Evolutionary conservation across 2,329 filamentous ascomycete genomes (phyloP).

Genomic region (Aaosphaeria pasadenensis): DNA sequence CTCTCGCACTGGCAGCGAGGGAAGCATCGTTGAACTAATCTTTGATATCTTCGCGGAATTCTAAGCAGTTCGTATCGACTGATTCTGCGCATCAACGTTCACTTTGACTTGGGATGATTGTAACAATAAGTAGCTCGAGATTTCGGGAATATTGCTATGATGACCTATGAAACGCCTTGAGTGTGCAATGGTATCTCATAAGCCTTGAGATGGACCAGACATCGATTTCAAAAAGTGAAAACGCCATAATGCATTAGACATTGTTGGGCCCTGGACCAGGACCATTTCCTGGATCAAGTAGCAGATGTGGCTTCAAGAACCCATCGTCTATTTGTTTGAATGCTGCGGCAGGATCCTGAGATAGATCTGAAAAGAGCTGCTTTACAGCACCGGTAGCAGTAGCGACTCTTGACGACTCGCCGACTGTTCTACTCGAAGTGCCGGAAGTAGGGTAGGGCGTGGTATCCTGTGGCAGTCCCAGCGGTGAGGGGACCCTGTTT

Average conservation of each 20-base stretch:
- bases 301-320: slow-evolving; percentile 86
- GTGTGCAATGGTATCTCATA: background rate
- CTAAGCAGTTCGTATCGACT: too few species aligned
- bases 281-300: slow-evolving; percentile 64
- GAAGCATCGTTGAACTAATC: too few species aligned
- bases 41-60: too few species aligned
- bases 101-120: too few species aligned
- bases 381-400: slow-evolving; percentile 74
- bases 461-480: slow-evolving; percentile 11
- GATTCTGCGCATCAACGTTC: too few species aligned
- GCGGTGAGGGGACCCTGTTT: slow-evolving; percentile 31
- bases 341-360: slow-evolving; percentile 84
- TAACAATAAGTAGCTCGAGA: too few species aligned
- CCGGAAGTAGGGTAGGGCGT: slow-evolving; percentile 42
- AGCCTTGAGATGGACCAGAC: background rate
- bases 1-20: too few species aligned
- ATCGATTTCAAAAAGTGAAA: slow-evolving; percentile 1
- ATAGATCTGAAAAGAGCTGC: slow-evolving; percentile 71
- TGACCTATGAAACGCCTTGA: background rate
- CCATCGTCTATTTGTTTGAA: slow-evolving; percentile 94
- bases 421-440: slow-evolving; percentile 13
- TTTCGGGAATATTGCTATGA: slow-evolving; percentile 5
- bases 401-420: slow-evolving; percentile 41
- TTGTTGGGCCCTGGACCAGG: slow-evolving; percentile 24
- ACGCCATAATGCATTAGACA: slow-evolving; percentile 29